phyloP scores from a whole-genome alignment of 192 early-diverging fungal genomes.

The Backusella macrospora region DNA sequence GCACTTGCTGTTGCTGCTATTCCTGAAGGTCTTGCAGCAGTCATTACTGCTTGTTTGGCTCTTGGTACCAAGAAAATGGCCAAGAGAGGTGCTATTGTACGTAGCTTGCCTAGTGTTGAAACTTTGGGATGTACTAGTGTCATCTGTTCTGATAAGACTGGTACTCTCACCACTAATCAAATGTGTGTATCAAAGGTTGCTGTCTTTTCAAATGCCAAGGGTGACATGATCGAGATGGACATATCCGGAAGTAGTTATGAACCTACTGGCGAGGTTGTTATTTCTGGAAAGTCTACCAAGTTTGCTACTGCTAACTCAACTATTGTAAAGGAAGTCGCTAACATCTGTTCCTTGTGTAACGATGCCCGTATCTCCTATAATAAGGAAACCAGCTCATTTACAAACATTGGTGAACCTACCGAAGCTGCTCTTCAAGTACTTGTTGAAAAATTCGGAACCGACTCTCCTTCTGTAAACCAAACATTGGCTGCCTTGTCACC shows the following conservation, averaged over 20 bases:
- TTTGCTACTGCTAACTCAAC: conserved; percentile 51
- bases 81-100: conserved; percentile 92
- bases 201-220: conserved; percentile 54
- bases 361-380: conserved; percentile 85
- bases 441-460: conserved; percentile 91
- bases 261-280: conserved; percentile 74
- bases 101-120: conserved; percentile 90
- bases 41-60: conserved; percentile 97
- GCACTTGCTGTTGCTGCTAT: conserved; percentile 98
- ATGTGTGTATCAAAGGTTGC: conserved; percentile 82
- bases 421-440: conserved; percentile 95
- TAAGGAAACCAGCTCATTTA: conserved; percentile 58
- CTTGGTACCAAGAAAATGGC: conserved; percentile 99
- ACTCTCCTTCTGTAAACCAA: conserved; percentile 68
- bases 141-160: conserved; percentile 99
- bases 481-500: conserved; percentile 49
- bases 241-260: conserved; percentile 87
- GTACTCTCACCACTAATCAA: conserved; percentile 97
- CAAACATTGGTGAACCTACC: conserved; percentile 94
- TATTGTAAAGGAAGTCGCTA: conserved; percentile 75
- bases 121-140: conserved; percentile 96
- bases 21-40: conserved; percentile 96
- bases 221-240: conserved; percentile 64
- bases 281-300: conserved; percentile 23
- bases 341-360: conserved; percentile 89